Conservation (phyloP, 139 green algal species). For the Coelastrella sp. region DNA sequence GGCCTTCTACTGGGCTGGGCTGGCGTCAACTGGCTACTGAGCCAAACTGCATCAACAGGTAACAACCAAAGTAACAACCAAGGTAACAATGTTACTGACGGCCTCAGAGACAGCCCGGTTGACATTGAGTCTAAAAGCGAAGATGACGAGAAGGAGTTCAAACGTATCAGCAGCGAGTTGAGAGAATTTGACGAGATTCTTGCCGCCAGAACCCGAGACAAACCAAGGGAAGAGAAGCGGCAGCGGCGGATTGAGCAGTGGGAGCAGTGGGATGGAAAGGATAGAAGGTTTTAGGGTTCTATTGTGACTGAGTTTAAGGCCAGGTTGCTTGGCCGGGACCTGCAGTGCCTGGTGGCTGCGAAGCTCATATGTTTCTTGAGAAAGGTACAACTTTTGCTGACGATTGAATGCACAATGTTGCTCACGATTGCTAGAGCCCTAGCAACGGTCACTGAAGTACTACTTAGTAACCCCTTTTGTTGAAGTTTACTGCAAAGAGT, state of each 20-base stretch:
- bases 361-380: too few species aligned
- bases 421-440: too few species aligned
- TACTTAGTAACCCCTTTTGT: too few species aligned
- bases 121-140: background rate
- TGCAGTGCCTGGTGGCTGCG: too few species aligned
- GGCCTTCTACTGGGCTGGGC: constrained; percentile 35
- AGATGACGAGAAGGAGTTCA: background rate
- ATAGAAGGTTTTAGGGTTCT: too few species aligned
- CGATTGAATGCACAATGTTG: too few species aligned
- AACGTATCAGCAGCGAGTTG: constrained; percentile 31
- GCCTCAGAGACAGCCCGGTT: background rate
- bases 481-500: too few species aligned
- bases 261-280: background rate
- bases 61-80: background rate
- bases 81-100: background rate
- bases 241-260: constrained; percentile 1
- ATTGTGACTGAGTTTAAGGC: too few species aligned
- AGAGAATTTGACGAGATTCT: constrained; percentile 40
- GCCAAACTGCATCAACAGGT: constrained; percentile 5
- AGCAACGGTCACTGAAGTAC: too few species aligned
- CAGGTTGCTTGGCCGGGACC: too few species aligned
- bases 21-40: constrained; percentile 32
- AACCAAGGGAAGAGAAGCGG: background rate
- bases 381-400: too few species aligned
- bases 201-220: background rate